phyloP scores from a whole-genome alignment of 2,329 filamentous ascomycete genomes.

The Rutstroemia sp. region DNA sequence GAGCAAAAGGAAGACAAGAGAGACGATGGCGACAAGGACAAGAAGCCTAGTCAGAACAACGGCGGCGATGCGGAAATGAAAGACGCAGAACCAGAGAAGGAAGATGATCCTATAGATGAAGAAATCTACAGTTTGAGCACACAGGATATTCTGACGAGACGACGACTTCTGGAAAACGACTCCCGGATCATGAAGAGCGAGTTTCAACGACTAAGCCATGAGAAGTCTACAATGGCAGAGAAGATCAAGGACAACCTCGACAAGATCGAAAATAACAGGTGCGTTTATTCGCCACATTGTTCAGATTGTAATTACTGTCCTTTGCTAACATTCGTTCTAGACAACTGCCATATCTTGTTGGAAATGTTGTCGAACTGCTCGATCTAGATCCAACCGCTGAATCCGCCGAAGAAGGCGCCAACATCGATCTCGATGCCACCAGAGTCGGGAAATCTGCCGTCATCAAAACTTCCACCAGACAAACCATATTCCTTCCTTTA shows the following conservation, averaged over 20 bases:
- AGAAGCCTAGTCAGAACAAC: slow-evolving; percentile 44
- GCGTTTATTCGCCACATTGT: slow-evolving; percentile 27
- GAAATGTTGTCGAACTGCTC: slow-evolving; percentile 94
- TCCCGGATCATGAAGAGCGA: slow-evolving; percentile 98
- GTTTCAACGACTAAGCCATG: slow-evolving; percentile 85
- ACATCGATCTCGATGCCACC: slow-evolving; percentile 95
- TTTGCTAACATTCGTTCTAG: slow-evolving; percentile 38
- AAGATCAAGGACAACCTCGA: slow-evolving; percentile 99
- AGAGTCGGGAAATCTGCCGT: slow-evolving; percentile 96
- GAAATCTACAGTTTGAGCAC: slow-evolving; percentile 92
- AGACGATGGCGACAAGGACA: slow-evolving; percentile 47
- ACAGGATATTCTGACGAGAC: slow-evolving; percentile 86
- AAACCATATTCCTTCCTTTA: slow-evolving; percentile 96
- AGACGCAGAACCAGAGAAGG: slow-evolving; percentile 65
- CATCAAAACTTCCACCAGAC: slow-evolving; percentile 97
- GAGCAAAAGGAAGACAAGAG: slow-evolving; percentile 58
- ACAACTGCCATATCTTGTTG: slow-evolving; percentile 95
- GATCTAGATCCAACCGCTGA: slow-evolving; percentile 95
- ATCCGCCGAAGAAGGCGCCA: slow-evolving; percentile 94
- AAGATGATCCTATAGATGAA: slow-evolving; percentile 80
- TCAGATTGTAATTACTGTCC: not conserved
- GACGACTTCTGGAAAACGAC: slow-evolving; percentile 92
- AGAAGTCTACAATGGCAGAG: slow-evolving; percentile 92
- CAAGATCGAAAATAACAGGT: slow-evolving; percentile 99
- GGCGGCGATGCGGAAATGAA: slow-evolving; percentile 84